These are phyloP conservation scores for Gorgonomyces haynaldii DNA, from an alignment of 192 early-diverging fungal species.

Conservation along the genomic window DNA sequence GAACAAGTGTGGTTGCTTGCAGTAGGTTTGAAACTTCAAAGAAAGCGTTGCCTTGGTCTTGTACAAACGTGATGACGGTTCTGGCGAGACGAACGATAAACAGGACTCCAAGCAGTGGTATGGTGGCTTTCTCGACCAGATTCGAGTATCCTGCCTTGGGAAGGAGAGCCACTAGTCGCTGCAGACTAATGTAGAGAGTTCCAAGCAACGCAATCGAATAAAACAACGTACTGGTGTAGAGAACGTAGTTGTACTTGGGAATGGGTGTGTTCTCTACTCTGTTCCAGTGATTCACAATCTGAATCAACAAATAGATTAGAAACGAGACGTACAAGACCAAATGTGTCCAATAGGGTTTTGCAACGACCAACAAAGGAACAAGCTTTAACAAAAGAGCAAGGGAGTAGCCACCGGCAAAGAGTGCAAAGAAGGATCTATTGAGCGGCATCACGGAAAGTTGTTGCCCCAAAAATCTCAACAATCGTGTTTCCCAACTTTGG, in stretches of 20 bases:
- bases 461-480: too few species aligned
- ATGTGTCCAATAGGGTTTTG: too few species aligned
- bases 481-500: too few species aligned
- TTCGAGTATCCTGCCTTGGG: background rate
- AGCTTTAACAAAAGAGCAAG: too few species aligned
- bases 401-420: too few species aligned
- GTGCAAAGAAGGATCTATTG: too few species aligned
- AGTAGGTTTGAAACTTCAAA: slow-evolving; percentile 1
- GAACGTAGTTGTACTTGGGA: background rate
- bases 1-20: slow-evolving; percentile 6
- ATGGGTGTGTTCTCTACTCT: background rate
- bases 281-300: background rate
- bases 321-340: too few species aligned
- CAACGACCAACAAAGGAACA: too few species aligned
- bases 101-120: background rate
- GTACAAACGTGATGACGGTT: slow-evolving; percentile 1
- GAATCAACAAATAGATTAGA: background rate
- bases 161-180: slow-evolving; percentile 1
- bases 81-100: slow-evolving; percentile 4
- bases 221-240: background rate
- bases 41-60: background rate
- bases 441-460: too few species aligned
- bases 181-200: slow-evolving; percentile 6
- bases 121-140: background rate
- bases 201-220: slow-evolving; percentile 4